These are phyloP conservation scores for Crucibulum laeve DNA, from an alignment of 768 basidiomycete genomes.

Conservation along the genomic window DNA sequence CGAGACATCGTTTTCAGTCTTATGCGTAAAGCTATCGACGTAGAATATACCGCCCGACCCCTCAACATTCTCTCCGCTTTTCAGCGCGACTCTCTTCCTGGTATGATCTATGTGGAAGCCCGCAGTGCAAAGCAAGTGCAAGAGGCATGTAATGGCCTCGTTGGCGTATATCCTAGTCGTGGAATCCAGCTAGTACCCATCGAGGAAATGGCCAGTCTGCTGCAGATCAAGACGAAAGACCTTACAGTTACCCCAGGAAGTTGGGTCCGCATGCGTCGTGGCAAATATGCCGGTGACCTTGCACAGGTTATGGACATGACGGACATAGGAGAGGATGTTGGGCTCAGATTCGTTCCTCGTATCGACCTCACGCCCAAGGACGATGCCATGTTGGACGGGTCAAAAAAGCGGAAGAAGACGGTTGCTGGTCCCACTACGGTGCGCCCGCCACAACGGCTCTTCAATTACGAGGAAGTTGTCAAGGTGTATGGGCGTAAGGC, in stretches of 20 bases:
- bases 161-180: constrained; percentile 85
- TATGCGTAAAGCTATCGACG: constrained; percentile 87
- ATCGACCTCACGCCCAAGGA: constrained; percentile 94
- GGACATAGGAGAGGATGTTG: constrained; percentile 90
- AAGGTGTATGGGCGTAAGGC: constrained; percentile 80
- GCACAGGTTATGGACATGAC: constrained; percentile 94
- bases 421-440: constrained; percentile 45
- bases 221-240: constrained; percentile 95
- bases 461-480: constrained; percentile 89
- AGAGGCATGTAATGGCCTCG: constrained; percentile 83
- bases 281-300: constrained; percentile 91
- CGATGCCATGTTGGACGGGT: constrained; percentile 50
- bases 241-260: constrained; percentile 77
- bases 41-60: constrained; percentile 73
- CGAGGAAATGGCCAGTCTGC: constrained; percentile 94
- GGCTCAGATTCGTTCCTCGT: constrained; percentile 92
- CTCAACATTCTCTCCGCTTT: constrained; percentile 92
- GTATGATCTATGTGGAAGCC: constrained; percentile 97
- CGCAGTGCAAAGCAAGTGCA: constrained; percentile 81
- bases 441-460: constrained; percentile 88
- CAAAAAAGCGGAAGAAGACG: constrained; percentile 77
- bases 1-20: constrained; percentile 91
- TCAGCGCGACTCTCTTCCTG: constrained; percentile 90
- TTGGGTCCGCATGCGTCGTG: constrained; percentile 94
- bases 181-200: constrained; percentile 87